These are phyloP conservation scores for Penstemon newberryi DNA, from an alignment of 257 asterid species.

Conservation along the genomic window DNA sequence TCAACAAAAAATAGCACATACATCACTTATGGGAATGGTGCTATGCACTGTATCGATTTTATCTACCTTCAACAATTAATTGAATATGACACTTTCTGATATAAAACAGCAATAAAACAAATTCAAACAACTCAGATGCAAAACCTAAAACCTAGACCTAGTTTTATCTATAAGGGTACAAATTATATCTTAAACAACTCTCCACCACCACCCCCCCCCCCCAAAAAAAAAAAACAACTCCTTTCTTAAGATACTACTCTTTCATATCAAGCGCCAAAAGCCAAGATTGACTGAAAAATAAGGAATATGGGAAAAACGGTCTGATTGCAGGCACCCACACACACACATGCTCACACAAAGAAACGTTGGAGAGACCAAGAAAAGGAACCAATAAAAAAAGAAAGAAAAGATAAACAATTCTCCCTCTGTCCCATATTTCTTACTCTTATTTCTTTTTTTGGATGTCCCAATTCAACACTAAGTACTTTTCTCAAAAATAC, in stretches of 20 bases:
- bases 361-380: neutral
- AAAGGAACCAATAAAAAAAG: conserved; percentile 1
- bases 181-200: conserved; percentile 10
- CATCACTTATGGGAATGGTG: neutral
- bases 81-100: neutral
- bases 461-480: no score
- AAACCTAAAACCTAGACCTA: neutral
- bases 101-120: neutral
- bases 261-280: neutral
- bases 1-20: neutral
- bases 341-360: neutral
- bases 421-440: no score
- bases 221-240: neutral
- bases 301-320: neutral
- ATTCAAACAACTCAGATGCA: conserved; percentile 16
- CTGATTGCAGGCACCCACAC: neutral
- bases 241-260: neutral
- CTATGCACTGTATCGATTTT: neutral
- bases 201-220: no score
- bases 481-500: no score
- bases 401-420: neutral
- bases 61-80: neutral
- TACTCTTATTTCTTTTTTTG: no score
- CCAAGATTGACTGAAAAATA: neutral
- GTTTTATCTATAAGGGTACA: neutral